Percentiles rank a stretch among this genome's conserved stretches.
phyloP scores from a whole-genome alignment of 176 grass and related monocot species.

The Puccinellia tenuiflora region DNA sequence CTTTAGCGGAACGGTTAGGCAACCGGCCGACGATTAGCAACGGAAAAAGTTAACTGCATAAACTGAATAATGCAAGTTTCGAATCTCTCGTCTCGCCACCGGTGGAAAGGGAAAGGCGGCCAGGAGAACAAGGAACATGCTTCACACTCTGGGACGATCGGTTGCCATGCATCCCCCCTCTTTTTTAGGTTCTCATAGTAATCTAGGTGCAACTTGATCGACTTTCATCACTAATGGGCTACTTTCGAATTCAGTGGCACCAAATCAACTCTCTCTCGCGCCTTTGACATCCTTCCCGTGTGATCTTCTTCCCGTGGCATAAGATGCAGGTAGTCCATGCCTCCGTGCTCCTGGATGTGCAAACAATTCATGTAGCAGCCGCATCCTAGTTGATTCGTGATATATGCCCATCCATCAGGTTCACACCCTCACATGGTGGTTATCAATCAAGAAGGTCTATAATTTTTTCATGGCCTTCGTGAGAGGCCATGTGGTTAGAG shows the following conservation, averaged over 20 bases:
- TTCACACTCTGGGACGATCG: constrained; percentile 20
- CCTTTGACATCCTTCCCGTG: background rate
- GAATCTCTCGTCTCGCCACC: constrained; percentile 23
- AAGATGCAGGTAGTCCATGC: too few relatives aligned
- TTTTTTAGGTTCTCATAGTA: background rate
- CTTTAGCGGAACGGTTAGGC: background rate
- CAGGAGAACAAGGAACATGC: constrained; percentile 13
- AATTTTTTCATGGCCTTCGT: background rate
- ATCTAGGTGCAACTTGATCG: constrained; percentile 17
- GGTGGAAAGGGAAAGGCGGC: constrained; percentile 27
- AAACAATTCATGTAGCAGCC: background rate
- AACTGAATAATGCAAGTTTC: constrained; percentile 28
- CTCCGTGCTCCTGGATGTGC: background rate
- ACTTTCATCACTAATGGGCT: background rate
- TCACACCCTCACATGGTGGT: background rate
- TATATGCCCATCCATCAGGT: background rate
- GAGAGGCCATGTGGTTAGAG: constrained; percentile 18
- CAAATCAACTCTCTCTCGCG: background rate
- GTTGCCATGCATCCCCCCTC: background rate
- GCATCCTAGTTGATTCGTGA: background rate
- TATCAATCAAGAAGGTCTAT: background rate
- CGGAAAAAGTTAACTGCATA: background rate
- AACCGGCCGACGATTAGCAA: background rate
- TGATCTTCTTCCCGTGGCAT: background rate
- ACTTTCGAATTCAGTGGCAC: background rate